Evolutionary conservation across 768 basidiomycete species (phyloP), one percentile per base, ranked within the genome.

Genomic region (Cubamyces sp.): DNA sequence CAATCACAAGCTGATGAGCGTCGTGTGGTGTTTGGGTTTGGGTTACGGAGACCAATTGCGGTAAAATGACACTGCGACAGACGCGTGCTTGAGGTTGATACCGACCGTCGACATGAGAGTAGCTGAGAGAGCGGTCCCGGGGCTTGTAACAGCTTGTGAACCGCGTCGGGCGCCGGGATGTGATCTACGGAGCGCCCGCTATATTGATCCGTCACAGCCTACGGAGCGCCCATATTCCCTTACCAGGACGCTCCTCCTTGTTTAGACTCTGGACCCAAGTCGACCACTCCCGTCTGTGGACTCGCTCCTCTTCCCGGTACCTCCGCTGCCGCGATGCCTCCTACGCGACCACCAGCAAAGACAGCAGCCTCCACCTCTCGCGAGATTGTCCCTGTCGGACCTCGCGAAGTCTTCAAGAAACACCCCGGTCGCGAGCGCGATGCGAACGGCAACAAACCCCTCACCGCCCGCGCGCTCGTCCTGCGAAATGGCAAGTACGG

Each of bases 401-500:
- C 83, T 14, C 77, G 79, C 62, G 78, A 87, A 51, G 75, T 90
- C 14, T 74, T 76, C 65, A 67, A 60, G 50, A 63, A 69, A 21
- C 64, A 71, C 30, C 54, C 74, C 50, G 69, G 64, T 9, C 82
- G 82, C 64, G 52, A 64, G 55, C 80, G 82, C 54, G 78, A 83
- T 54, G 79, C 78, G 68, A 74, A 83, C 64, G 81, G 81, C 37
- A 75, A 82, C 58, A 80, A 79, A 65, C 88, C 87, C 0, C 84
- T 87, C 1, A 91, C 91, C 0, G 78, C 82, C n/a, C 85, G 87
- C 45, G 91, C 91, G 26, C 80, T 92, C 56, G 72, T 91, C 57
- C 74, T 92, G 64, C 83, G 91, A 64, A 88, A 91, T 68, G 88
- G 87, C 43, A 92, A 91, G 69, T 75, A 87, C 74, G 91, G 89